phyloP scores from a whole-genome alignment of 2,329 filamentous ascomycete species.

The Alternaria novae-zelandiae region DNA sequence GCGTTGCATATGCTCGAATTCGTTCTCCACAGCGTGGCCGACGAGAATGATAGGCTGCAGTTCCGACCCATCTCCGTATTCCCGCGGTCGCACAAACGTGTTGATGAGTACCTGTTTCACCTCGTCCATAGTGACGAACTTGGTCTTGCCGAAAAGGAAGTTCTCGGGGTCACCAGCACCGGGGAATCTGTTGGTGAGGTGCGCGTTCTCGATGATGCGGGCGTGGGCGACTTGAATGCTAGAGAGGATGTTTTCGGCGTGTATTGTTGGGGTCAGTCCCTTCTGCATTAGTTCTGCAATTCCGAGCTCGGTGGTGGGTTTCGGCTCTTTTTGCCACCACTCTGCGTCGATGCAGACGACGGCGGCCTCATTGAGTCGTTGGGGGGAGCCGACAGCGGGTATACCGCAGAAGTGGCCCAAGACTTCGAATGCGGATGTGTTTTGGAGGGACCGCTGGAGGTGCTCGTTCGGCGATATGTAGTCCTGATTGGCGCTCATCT shows the following conservation, averaged over 20 bases:
- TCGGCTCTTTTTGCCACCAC: slow-evolving; percentile 23
- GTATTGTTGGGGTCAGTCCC: neutral
- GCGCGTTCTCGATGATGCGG: slow-evolving; percentile 17
- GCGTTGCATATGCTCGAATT: slow-evolving; percentile 16
- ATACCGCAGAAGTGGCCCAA: slow-evolving; percentile 14
- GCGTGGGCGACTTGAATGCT: slow-evolving; percentile 17
- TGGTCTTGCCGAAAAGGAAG: slow-evolving; percentile 20
- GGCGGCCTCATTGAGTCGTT: slow-evolving; percentile 6
- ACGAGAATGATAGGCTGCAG: slow-evolving; percentile 26
- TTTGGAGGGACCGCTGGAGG: neutral
- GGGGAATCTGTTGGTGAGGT: slow-evolving; percentile 17
- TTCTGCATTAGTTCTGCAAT: slow-evolving; percentile 17
- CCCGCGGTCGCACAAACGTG: slow-evolving; percentile 9
- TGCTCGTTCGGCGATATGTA: neutral
- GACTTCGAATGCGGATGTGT: neutral
- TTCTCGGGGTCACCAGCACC: slow-evolving; percentile 20
- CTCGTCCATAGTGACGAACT: slow-evolving; percentile 17
- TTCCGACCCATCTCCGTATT: neutral
- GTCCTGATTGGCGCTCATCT: neutral
- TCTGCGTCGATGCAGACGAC: slow-evolving; percentile 19
- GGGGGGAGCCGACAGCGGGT: neutral
- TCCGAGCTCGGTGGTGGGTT: slow-evolving; percentile 25
- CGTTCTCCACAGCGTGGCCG: slow-evolving; percentile 19
- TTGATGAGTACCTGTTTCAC: slow-evolving; percentile 6
- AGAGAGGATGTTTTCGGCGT: slow-evolving; percentile 16